Evolutionary conservation across 2,329 filamentous ascomycete genomes (phyloP).

Genomic region (Colletotrichum plurivorum): DNA sequence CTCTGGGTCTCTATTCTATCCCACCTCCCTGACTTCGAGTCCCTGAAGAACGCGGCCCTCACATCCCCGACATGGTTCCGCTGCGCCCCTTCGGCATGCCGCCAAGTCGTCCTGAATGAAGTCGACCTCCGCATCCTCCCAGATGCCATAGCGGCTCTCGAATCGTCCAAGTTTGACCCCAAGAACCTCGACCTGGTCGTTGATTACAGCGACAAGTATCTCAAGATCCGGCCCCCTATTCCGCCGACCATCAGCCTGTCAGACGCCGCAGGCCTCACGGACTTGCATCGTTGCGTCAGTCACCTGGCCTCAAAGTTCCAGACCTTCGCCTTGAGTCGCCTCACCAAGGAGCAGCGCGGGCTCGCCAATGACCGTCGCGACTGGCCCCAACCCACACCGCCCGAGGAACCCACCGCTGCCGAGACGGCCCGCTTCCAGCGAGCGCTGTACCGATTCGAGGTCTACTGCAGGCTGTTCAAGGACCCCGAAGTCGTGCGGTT

Average conservation of each 20-base stretch:
- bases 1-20: conserved; percentile 32
- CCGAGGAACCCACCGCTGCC: conserved; percentile 1
- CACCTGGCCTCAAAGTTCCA: conserved; percentile 24
- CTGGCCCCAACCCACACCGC: conserved; percentile 19
- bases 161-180: conserved; percentile 20
- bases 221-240: conserved; percentile 21
- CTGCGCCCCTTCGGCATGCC: conserved; percentile 34
- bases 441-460: conserved; percentile 34
- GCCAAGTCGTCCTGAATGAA: conserved; percentile 33
- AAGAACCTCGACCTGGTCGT: conserved; percentile 10
- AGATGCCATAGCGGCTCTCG: conserved; percentile 15
- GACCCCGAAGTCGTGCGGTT: conserved; percentile 36
- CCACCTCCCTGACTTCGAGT: conserved; percentile 21
- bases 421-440: conserved; percentile 31
- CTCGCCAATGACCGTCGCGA: conserved; percentile 29
- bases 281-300: conserved; percentile 8
- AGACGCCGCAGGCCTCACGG: conserved; percentile 15
- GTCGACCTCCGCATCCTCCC: conserved; percentile 17
- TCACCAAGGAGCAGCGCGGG: conserved; percentile 22
- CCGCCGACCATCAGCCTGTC: conserved; percentile 20
- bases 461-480: conserved; percentile 34
- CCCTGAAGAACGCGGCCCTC: conserved; percentile 29
- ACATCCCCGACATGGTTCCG: conserved; percentile 17
- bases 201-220: conserved; percentile 25
- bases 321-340: conserved; percentile 8